Evolutionary conservation across 306 rosid species (phyloP).

Genomic region (Medicago arabica): DNA sequence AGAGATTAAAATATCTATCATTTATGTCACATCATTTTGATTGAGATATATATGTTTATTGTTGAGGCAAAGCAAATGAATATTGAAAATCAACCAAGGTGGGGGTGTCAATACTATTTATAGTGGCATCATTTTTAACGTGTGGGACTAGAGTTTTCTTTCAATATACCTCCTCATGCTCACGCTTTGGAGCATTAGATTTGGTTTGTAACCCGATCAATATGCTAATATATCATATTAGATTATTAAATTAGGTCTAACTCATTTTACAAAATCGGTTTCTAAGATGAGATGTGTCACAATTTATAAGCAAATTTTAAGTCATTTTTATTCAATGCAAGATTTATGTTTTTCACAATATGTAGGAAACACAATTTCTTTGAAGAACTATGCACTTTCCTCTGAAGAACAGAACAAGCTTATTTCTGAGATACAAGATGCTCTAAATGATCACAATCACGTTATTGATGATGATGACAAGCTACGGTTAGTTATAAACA

Average conservation of each 20-base stretch:
- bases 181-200: too few relatives aligned
- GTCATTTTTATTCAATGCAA: neutral
- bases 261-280: neutral
- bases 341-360: neutral
- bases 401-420: slow-evolving; percentile 9
- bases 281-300: too few relatives aligned
- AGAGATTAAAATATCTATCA: too few relatives aligned
- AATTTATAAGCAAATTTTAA: too few relatives aligned
- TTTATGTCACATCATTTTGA: too few relatives aligned
- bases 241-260: too few relatives aligned
- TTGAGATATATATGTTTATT: too few relatives aligned
- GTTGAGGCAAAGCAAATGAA: neutral
- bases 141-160: neutral
- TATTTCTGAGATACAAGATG: slow-evolving; percentile 2
- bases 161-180: neutral
- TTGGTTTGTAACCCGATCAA: neutral
- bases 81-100: neutral
- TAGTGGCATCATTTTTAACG: too few relatives aligned
- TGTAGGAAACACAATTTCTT: slow-evolving; percentile 12
- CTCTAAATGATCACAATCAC: slow-evolving; percentile 25
- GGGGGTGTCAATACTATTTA: too few relatives aligned
- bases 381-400: slow-evolving; percentile 25
- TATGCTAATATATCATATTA: too few relatives aligned
- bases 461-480: slow-evolving; percentile 7
- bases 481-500: slow-evolving; percentile 17